Base-by-base conservation (phyloP, 1,284 basidiomycete genomes). In the Volvariella volvacea region DNA sequence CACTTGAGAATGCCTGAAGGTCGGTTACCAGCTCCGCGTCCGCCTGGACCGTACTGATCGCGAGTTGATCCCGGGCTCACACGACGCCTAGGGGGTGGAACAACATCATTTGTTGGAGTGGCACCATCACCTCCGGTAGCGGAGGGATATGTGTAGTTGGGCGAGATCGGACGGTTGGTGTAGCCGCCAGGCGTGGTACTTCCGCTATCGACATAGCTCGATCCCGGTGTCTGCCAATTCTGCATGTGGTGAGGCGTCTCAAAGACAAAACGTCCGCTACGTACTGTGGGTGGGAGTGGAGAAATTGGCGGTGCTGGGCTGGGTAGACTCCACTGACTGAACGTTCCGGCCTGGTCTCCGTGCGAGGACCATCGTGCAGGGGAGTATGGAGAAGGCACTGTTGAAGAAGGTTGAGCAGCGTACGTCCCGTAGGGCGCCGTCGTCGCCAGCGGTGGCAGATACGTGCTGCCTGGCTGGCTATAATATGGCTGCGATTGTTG, bases 1-100 rank as follows among this genome's bases (percentile, higher is more conserved):
- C 92, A 95, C 52, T 78, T 78, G 42, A 77, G 65, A 8, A 90
- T 70, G 3, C 90, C 87, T 28, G 76, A 74, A 0, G 89, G 88
- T 10, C 89, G 76, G 48, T 80, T 83, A 17, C 66, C 64, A 19
- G 59, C 53, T 20, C 53, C 59, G 34, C 68, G 63, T 8, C 75
- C 74, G 37, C 55, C 55, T 10, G 63, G 52, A 8, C 50, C 57
- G 43, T 61, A 57, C 20, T 59, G 58, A 25, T 64, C 66, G 40
- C 66, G 58, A 28, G 55, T 48, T 6, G 63, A 57, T 16, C 57
- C 61, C 19, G 70, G 71, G 50, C 75, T 78, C 8, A 74, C 64
- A 46, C 83, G 70, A 46, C 81, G 71, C 49, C 79, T 67, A 12
- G 83, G 73, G 22, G 83, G 79, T 6, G 83, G 84, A 0, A 87